Evolutionary conservation across 2,329 filamentous ascomycete species (phyloP).

Genomic region (Triangularia setosa): DNA sequence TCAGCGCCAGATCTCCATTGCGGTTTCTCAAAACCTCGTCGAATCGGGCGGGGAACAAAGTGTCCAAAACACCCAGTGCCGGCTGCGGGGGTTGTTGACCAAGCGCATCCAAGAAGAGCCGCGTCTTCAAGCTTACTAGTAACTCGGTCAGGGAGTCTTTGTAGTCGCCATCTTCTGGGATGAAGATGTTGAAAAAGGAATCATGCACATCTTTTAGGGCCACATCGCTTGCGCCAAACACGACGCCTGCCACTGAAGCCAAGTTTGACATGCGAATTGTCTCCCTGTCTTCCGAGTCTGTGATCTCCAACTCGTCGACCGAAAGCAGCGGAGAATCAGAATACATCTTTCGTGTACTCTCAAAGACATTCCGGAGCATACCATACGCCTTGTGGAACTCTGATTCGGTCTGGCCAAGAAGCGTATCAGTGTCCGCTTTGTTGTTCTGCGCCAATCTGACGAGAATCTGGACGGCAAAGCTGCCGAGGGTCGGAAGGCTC

Average conservation of each 20-base stretch:
- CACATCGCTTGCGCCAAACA: constrained; percentile 37
- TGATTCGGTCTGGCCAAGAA: constrained; percentile 26
- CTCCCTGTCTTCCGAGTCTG: constrained; percentile 36
- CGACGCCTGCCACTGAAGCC: constrained; percentile 42
- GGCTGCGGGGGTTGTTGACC: constrained; percentile 41
- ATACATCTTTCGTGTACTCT: constrained; percentile 33
- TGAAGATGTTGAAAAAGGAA: constrained; percentile 44
- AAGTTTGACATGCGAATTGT: constrained; percentile 47
- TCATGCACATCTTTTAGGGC: constrained; percentile 41
- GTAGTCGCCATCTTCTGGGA: constrained; percentile 36
- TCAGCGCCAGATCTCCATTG: constrained; percentile 46
- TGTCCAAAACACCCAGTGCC: constrained; percentile 47
- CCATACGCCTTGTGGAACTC: constrained; percentile 35
- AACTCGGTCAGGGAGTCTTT: constrained; percentile 39
- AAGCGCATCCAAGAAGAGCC: constrained; percentile 51
- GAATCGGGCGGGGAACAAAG: constrained; percentile 54
- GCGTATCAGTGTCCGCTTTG: constrained; percentile 28
- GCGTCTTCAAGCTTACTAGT: constrained; percentile 46
- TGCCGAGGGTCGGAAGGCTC: constrained; percentile 35
- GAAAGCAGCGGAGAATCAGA: constrained; percentile 33
- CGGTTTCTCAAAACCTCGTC: constrained; percentile 43
- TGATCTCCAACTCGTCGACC: constrained; percentile 37
- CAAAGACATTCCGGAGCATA: constrained; percentile 33
- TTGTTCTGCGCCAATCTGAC: constrained; percentile 35
- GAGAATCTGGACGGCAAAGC: constrained; percentile 37